Evolutionary conservation across 768 basidiomycete genomes (phyloP), one percentile per base, ranked within the genome.

Genomic region (Boletus fagicola): DNA sequence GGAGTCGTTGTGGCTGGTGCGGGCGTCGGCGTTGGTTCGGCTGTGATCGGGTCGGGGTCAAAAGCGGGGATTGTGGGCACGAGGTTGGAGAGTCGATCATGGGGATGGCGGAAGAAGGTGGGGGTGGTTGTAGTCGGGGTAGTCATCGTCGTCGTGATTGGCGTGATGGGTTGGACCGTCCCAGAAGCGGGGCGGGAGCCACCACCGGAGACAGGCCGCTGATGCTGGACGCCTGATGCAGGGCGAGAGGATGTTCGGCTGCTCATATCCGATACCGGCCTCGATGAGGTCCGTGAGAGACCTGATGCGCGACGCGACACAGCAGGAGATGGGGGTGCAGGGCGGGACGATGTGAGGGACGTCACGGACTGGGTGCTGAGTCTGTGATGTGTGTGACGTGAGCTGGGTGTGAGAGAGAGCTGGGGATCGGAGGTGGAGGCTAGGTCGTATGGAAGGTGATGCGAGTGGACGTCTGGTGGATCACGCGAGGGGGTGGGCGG

Each of bases 251-350:
- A 53, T 13, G 56, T 4, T 20, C 28, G 8, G 6, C 47, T 53
- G 44, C 52, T 68, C 51, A 65, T 58, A 3, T 58, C 60, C 5
- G 68, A 72, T 7, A 52, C 57, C 0, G 69, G 67, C 3, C 69
- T 45, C 0, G 70, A 72, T 8, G 71, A 67, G 0, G 61, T 10
- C 13, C 70, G 69, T 5, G 70, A 71, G 8, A 68, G 46, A 11
- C 66, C 65, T 12, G 79, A 79, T 48, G 71, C 51, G 56, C 74
- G 57, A 36, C 83, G 78, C 0, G 83, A 83, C 5, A 76, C 54
- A 0, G 76, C 81, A 16, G 85, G 85, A 2, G 83, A 86, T 5
- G 81, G 81, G 0, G 86, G 85, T 0, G 85, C 85, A 35, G 83
- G 84, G 5, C 85, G 82, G 0, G 78, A 78, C 13, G 80, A 78